These are phyloP conservation scores for Ganoderma lucidum DNA, from an alignment of 1,284 basidiomycete genomes.

Conservation along the genomic window DNA sequence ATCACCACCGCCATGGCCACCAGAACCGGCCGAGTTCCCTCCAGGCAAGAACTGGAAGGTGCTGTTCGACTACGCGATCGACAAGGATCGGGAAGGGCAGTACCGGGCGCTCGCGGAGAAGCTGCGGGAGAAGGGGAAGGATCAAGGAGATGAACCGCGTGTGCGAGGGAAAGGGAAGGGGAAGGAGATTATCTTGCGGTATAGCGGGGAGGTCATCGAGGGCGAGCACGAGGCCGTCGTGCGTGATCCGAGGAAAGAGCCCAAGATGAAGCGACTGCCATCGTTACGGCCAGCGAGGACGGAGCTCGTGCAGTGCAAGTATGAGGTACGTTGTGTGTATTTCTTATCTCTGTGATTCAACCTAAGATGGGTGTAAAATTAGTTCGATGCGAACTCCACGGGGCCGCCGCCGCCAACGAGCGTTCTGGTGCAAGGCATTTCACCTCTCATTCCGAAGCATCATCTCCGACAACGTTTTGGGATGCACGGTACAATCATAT, in stretches of 20 bases:
- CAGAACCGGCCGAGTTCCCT: constrained; percentile 54
- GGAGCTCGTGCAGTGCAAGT: constrained; percentile 59
- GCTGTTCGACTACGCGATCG: constrained; percentile 65
- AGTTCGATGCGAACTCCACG: constrained; percentile 83
- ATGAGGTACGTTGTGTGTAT: constrained; percentile 61
- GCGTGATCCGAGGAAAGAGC: constrained; percentile 65
- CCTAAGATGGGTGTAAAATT: constrained; percentile 22
- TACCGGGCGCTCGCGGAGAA: constrained; percentile 61
- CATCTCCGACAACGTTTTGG: constrained; percentile 77
- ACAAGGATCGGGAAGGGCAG: constrained; percentile 53
- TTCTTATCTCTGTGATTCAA: constrained; percentile 16
- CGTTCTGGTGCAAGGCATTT: constrained; percentile 79
- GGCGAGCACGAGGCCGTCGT: constrained; percentile 53
- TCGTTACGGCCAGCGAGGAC: constrained; percentile 47
- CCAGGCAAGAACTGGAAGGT: constrained; percentile 61
- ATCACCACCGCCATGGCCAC: constrained; percentile 54
- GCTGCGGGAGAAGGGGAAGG: constrained; percentile 51
- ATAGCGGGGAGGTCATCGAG: constrained; percentile 62
- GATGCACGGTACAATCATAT: constrained; percentile 70
- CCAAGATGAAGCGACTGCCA: constrained; percentile 46
- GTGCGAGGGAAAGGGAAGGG: constrained; percentile 70
- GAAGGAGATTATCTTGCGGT: constrained; percentile 64
- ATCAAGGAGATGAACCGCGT: constrained; percentile 48
- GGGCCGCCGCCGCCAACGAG: constrained; percentile 81
- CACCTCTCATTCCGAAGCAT: constrained; percentile 73